phyloP scores from a whole-genome alignment of 1,284 basidiomycete genomes.

The Volvariella volvacea region DNA sequence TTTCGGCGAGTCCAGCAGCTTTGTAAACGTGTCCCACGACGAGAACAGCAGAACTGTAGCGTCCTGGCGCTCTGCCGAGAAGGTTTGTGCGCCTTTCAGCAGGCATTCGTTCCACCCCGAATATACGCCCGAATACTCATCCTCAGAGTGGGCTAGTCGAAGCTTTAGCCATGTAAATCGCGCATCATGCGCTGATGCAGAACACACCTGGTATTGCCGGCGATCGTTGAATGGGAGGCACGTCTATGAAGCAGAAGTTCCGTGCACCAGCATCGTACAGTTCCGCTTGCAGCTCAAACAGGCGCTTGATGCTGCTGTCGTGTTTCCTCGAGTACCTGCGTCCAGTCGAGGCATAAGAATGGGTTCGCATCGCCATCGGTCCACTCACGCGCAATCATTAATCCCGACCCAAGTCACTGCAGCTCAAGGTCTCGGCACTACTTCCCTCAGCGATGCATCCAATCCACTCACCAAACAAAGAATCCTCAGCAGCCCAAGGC shows the following conservation, averaged over 20 bases:
- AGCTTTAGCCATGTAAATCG: neutral
- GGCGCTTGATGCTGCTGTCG: slow-evolving; percentile 17
- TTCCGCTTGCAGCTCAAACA: slow-evolving; percentile 39
- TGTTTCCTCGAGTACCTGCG: slow-evolving; percentile 14
- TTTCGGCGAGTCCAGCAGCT: slow-evolving; percentile 37
- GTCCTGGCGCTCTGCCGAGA: slow-evolving; percentile 33
- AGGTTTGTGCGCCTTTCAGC: slow-evolving; percentile 21
- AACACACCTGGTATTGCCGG: slow-evolving; percentile 38
- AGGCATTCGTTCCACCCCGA: slow-evolving; percentile 41
- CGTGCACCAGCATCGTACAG: slow-evolving; percentile 46
- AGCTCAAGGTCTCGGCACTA: slow-evolving; percentile 3
- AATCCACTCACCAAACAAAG: slow-evolving; percentile 38
- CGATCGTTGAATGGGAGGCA: slow-evolving; percentile 49
- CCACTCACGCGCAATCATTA: slow-evolving; percentile 52
- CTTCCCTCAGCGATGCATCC: neutral
- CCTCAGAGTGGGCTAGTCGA: neutral
- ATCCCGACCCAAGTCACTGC: slow-evolving; percentile 61
- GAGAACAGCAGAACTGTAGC: slow-evolving; percentile 44
- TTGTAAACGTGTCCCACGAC: slow-evolving; percentile 37
- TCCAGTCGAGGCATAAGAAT: neutral
- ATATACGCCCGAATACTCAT: slow-evolving; percentile 11
- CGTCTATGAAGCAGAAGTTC: slow-evolving; percentile 58
- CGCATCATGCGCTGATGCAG: no score
- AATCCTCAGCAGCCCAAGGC: slow-evolving; percentile 32
- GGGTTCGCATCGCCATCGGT: neutral